Evolutionary conservation across 257 asterid species (phyloP).

Genomic region (Cinchona pubescens): DNA sequence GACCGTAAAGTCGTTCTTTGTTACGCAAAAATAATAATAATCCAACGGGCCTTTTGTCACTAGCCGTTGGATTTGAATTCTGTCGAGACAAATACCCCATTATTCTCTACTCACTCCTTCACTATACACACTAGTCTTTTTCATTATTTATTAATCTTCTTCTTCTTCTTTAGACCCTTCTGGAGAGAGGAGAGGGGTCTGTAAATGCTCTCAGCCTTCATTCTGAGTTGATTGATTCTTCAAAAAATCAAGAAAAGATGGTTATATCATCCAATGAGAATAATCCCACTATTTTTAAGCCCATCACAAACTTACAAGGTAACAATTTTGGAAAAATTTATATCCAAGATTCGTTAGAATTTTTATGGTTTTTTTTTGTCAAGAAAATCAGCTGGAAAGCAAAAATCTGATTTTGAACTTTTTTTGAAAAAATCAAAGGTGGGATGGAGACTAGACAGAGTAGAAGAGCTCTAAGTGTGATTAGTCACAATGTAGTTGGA

Average conservation of each 20-base stretch:
- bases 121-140: no score
- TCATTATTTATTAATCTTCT: background rate
- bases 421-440: constrained; percentile 37
- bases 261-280: constrained; percentile 50
- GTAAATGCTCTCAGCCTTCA: constrained; percentile 21
- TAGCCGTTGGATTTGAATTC: constrained; percentile 89
- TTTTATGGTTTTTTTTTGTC: background rate
- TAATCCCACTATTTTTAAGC: constrained; percentile 39
- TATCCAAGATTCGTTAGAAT: background rate
- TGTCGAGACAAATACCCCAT: constrained; percentile 44
- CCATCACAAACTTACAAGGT: constrained; percentile 52
- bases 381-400: background rate
- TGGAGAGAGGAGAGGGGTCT: background rate
- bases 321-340: constrained; percentile 2
- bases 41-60: constrained; percentile 54
- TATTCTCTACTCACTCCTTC: constrained; percentile 15
- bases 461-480: constrained; percentile 59
- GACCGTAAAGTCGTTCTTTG: constrained; percentile 30
- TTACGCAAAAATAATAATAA: constrained; percentile 21
- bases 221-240: constrained; percentile 23
- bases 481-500: constrained; percentile 55
- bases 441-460: constrained; percentile 50
- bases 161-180: background rate
- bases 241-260: constrained; percentile 38
- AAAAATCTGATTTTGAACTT: background rate